Evolutionary conservation across 352 stramenopile genomes (phyloP).

Genomic region (Discostella stelligera): DNA sequence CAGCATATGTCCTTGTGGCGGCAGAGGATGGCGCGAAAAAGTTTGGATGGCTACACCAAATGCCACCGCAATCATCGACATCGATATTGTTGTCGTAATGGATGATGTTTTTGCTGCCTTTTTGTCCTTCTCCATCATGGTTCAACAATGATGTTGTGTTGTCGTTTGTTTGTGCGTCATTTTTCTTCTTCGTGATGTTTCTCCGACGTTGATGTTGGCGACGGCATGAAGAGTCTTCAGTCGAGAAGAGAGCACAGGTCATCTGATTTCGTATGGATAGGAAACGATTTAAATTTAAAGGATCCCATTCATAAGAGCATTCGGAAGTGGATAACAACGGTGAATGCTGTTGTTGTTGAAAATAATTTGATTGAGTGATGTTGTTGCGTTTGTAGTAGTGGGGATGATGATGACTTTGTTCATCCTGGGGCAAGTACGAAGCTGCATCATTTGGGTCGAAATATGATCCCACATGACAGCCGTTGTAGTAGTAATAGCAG

Average conservation of each 20-base stretch:
- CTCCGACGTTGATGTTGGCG: not conserved
- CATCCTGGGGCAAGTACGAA: constrained; percentile 6
- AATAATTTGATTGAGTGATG: not conserved
- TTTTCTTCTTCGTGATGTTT: not conserved
- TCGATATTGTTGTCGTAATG: not conserved
- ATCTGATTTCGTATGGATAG: constrained; percentile 11
- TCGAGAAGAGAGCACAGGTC: constrained; percentile 3
- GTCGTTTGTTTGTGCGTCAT: not conserved
- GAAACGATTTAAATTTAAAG: constrained; percentile 15
- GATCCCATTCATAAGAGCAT: constrained; percentile 23
- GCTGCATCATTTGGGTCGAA: constrained; percentile 8
- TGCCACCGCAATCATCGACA: not conserved
- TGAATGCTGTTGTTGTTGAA: not conserved
- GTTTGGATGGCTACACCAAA: not conserved
- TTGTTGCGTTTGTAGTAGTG: not conserved
- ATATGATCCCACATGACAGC: not conserved
- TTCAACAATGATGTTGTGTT: not conserved
- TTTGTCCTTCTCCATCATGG: not conserved
- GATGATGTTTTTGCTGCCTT: constrained; percentile 3
- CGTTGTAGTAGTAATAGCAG: not conserved
- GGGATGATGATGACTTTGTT: not conserved
- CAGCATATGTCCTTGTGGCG: not conserved
- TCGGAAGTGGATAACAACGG: constrained; percentile 5
- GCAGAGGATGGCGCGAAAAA: not conserved
- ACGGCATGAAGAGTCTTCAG: not conserved